phyloP scores from a whole-genome alignment of 2,329 filamentous ascomycete genomes.

The Cladophialophora yegresii region DNA sequence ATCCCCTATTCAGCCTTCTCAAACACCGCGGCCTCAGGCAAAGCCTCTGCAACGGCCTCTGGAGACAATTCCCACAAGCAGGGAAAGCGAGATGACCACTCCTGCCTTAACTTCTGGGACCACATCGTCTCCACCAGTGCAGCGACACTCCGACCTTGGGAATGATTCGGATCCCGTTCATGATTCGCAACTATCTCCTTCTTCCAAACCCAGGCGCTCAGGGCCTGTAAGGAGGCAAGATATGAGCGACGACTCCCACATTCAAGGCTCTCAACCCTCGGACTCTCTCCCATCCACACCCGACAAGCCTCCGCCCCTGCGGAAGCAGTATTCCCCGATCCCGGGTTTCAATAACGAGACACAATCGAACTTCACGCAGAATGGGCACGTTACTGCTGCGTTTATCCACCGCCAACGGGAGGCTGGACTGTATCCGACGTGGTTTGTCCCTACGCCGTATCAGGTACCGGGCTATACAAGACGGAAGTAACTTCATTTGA shows the following conservation, averaged over 20 bases:
- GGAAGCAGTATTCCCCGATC: conserved; percentile 31
- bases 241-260: background rate
- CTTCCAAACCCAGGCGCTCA: background rate
- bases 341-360: conserved; percentile 37
- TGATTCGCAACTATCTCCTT: background rate
- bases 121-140: background rate
- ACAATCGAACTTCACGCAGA: conserved; percentile 37
- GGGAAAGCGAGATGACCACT: background rate
- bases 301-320: conserved; percentile 18
- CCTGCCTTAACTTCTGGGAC: background rate
- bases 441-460: conserved; percentile 41
- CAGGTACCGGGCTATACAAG: conserved; percentile 41
- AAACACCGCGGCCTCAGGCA: background rate
- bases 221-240: background rate
- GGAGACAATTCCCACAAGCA: background rate
- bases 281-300: conserved; percentile 27
- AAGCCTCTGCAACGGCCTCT: background rate
- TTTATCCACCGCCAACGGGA: conserved; percentile 36
- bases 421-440: conserved; percentile 29
- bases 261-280: conserved; percentile 14
- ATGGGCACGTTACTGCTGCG: conserved; percentile 36
- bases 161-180: background rate
- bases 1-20: background rate
- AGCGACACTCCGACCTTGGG: background rate
- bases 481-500: background rate